phyloP scores from a whole-genome alignment of 306 rosid species.

The Dalbergia cochinchinensis region DNA sequence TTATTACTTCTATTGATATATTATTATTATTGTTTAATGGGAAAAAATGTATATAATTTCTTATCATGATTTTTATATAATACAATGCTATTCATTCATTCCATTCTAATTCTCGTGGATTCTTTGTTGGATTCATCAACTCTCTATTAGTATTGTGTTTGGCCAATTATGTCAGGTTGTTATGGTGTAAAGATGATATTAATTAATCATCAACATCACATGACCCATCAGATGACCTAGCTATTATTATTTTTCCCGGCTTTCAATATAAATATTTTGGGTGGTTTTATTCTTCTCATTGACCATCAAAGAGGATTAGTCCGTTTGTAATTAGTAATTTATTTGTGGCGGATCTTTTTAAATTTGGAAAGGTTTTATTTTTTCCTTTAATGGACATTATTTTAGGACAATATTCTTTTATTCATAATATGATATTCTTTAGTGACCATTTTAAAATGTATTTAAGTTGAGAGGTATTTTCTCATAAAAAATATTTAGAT shows the following conservation, averaged over 20 bases:
- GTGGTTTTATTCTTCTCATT: background rate
- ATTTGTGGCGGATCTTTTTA: background rate
- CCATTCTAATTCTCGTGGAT: background rate
- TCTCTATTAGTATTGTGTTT: background rate
- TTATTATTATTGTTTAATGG: background rate
- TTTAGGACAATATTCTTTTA: background rate
- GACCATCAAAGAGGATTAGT: background rate
- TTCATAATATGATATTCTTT: background rate
- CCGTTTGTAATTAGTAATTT: background rate
- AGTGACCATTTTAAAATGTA: background rate
- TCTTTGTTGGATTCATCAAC: background rate
- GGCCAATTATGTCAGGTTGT: background rate
- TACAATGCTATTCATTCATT: background rate
- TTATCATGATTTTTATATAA: too few species aligned
- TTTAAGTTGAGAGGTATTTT: background rate
- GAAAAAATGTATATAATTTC: background rate
- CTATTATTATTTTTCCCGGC: background rate
- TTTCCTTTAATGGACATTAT: background rate
- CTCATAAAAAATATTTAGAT: background rate
- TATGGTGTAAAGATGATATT: background rate
- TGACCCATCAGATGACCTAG: background rate
- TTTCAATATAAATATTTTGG: background rate
- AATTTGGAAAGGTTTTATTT: background rate
- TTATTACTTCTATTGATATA: background rate
- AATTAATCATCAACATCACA: background rate